phyloP scores from a whole-genome alignment of 148 eudicot genomes.

The Fagopyrum tataricum region DNA sequence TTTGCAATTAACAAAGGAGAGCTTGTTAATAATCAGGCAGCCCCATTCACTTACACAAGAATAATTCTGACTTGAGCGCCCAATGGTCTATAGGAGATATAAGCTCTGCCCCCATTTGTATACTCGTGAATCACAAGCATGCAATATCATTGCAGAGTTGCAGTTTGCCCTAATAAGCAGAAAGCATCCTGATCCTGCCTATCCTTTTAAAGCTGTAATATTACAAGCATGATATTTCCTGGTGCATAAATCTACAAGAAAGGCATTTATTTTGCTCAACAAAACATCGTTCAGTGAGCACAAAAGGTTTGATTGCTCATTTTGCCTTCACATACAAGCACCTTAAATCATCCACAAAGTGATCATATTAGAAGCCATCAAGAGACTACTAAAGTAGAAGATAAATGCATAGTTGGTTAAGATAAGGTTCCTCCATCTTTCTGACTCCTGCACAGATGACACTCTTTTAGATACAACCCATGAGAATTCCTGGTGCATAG shows the following conservation, averaged over 20 bases:
- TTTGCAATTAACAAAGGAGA: no score
- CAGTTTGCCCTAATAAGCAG: no score
- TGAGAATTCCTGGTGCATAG: slow-evolving; percentile 9
- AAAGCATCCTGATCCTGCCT: no score
- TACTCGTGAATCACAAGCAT: no score
- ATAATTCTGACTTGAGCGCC: no score
- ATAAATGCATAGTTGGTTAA: slow-evolving; percentile 6
- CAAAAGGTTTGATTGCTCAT: slow-evolving; percentile 2
- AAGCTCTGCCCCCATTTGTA: no score
- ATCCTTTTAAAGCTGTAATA: no score
- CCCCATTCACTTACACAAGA: no score
- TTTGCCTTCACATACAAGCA: slow-evolving; percentile 12
- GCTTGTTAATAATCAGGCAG: no score
- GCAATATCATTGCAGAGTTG: no score
- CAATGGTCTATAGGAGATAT: no score
- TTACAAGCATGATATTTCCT: not conserved
- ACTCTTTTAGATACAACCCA: slow-evolving; percentile 5
- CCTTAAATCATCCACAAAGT: not conserved
- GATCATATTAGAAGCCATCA: not conserved
- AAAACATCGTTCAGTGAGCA: slow-evolving; percentile 4
- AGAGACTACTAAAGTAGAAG: not conserved
- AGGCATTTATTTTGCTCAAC: slow-evolving; percentile 12
- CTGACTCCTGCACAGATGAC: slow-evolving; percentile 10
- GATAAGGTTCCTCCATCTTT: slow-evolving; percentile 14
- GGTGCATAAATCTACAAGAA: not conserved